phyloP scores from a whole-genome alignment of 2,329 filamentous ascomycete genomes.

The Truncatella angustata region DNA sequence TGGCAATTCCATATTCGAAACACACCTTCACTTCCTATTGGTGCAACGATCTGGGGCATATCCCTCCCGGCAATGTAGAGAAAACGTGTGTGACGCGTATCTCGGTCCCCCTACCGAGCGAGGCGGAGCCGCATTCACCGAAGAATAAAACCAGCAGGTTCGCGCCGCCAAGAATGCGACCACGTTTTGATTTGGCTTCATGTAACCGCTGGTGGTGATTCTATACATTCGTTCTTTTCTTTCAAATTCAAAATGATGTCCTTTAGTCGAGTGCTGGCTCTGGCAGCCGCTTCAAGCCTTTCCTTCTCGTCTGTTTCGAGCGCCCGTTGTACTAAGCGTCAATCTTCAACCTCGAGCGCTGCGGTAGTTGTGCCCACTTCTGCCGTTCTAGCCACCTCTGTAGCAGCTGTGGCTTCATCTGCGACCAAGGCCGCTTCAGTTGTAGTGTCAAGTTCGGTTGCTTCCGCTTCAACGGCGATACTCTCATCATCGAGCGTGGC shows the following conservation, averaged over 20 bases:
- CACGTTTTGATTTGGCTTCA: not conserved
- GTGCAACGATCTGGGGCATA: not conserved
- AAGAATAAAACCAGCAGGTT: not conserved
- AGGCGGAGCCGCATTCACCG: not conserved
- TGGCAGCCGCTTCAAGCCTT: constrained; percentile 10
- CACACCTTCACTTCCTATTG: not conserved
- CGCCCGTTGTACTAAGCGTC: too few relatives aligned
- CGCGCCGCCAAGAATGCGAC: not conserved
- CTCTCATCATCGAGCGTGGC: not conserved
- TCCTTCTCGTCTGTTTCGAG: constrained; percentile 8
- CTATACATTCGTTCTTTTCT: not conserved
- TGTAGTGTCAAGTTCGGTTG: too few relatives aligned
- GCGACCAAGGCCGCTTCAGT: not conserved
- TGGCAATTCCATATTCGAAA: constrained; percentile 6
- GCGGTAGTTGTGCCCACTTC: too few relatives aligned
- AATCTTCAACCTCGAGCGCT: too few relatives aligned
- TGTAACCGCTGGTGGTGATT: constrained; percentile 1
- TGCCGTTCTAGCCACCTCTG: constrained; percentile 13
- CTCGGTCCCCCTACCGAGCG: not conserved
- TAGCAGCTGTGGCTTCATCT: constrained; percentile 11
- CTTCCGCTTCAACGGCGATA: too few relatives aligned
- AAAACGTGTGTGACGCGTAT: not conserved
- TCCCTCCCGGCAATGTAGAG: constrained; percentile 2
- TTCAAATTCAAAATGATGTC: constrained; percentile 3
- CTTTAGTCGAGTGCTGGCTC: constrained; percentile 10